Conservation (phyloP, 192 early-diverging fungal genomes). For the Entomortierella chlamydospora region DNA sequence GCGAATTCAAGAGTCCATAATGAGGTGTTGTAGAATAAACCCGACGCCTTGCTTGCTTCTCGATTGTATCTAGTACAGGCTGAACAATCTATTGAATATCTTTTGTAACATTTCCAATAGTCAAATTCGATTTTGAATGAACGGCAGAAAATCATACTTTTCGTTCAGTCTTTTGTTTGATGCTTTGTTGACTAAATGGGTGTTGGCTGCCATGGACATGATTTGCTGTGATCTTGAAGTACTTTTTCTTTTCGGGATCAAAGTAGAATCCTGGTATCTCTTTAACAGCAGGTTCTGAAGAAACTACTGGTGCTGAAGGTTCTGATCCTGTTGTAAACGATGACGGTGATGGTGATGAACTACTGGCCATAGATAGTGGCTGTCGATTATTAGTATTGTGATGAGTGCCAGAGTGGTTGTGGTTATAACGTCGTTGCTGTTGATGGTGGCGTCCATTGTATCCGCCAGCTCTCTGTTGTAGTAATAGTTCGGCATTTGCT, state of each 20-base stretch:
- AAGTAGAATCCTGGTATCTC: conserved; percentile 50
- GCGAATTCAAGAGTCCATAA: conserved; percentile 24
- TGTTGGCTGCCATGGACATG: conserved; percentile 30
- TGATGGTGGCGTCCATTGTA: background rate
- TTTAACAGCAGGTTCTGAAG: background rate
- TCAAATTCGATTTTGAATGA: too few relatives aligned
- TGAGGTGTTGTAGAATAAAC: background rate
- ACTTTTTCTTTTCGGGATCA: conserved; percentile 50
- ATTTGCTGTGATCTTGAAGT: conserved; percentile 47
- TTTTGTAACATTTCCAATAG: background rate
- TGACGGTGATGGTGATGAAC: background rate
- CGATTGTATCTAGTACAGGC: conserved; percentile 30
- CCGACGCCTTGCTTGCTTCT: background rate
- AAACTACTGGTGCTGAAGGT: background rate
- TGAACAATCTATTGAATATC: background rate
- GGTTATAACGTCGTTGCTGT: background rate
- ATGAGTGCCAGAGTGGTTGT: background rate
- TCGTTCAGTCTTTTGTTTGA: conserved; percentile 18
- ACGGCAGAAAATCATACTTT: too few relatives aligned
- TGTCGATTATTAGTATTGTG: background rate
- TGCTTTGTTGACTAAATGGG: conserved; percentile 43
- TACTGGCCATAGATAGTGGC: background rate
- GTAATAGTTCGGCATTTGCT: too few relatives aligned
- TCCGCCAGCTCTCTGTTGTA: background rate
- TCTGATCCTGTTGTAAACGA: background rate